Conservation (phyloP, 306 rosid species). For the Ochetophila trinervis region DNA sequence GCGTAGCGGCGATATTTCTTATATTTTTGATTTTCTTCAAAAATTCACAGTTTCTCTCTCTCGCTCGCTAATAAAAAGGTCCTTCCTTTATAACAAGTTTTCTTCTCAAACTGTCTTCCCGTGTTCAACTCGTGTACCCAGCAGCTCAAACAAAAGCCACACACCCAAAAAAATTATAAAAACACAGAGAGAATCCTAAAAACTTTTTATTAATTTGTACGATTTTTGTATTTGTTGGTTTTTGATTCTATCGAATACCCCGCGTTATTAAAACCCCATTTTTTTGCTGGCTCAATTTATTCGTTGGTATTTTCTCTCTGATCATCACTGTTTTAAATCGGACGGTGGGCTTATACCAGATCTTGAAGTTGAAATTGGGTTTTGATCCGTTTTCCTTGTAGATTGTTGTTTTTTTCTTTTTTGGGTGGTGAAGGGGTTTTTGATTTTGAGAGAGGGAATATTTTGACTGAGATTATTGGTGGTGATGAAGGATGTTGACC, state of each 20-base stretch:
- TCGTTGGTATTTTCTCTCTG: neutral
- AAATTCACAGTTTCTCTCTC: too few species aligned
- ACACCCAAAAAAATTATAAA: neutral
- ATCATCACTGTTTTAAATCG: neutral
- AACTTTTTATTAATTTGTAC: constrained; percentile 22
- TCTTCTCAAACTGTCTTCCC: constrained; percentile 69
- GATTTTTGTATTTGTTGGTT: neutral
- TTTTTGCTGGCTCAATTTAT: neutral
- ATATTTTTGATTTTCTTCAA: neutral
- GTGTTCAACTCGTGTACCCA: constrained; percentile 77
- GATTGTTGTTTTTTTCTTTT: neutral
- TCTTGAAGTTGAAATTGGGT: constrained; percentile 17
- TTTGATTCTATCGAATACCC: constrained; percentile 15
- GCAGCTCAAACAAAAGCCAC: neutral
- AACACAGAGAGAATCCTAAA: neutral
- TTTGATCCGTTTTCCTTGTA: neutral
- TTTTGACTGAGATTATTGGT: neutral
- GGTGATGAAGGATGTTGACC: constrained; percentile 58
- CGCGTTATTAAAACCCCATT: neutral
- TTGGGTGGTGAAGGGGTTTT: neutral
- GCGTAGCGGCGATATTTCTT: constrained; percentile 17
- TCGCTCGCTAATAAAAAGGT: constrained; percentile 17
- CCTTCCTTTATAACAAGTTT: constrained; percentile 21
- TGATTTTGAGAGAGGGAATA: neutral
- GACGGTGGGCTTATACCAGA: constrained; percentile 3